Conservation (phyloP, 2,329 filamentous ascomycete genomes). For the Mycosphaerelloides madeirae region DNA sequence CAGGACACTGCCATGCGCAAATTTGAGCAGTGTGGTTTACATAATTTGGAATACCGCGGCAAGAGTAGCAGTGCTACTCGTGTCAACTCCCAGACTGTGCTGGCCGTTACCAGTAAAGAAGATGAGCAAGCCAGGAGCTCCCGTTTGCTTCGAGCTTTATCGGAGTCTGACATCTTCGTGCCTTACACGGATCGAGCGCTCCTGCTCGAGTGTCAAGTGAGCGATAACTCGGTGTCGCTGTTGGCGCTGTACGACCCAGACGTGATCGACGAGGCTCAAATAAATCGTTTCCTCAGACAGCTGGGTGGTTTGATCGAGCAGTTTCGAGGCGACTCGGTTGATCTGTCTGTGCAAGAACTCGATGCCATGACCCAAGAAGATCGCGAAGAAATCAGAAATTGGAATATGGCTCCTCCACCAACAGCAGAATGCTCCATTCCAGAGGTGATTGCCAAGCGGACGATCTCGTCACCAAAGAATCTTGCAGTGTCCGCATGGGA, state of each 20-base stretch:
- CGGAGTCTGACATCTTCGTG: background rate
- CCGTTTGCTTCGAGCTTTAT: background rate
- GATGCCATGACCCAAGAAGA: slow-evolving; percentile 4
- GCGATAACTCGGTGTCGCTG: slow-evolving; percentile 1
- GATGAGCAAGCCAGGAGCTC: background rate
- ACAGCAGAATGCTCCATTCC: background rate
- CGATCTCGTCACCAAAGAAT: background rate
- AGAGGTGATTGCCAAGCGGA: slow-evolving; percentile 1
- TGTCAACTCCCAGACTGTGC: slow-evolving; percentile 2
- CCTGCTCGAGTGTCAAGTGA: slow-evolving; percentile 3
- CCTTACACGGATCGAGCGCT: slow-evolving; percentile 4
- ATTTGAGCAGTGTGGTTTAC: background rate
- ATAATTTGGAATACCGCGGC: background rate
- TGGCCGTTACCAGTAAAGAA: slow-evolving; percentile 1
- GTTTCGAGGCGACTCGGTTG: background rate
- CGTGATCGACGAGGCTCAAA: slow-evolving; percentile 2
- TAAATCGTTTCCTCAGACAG: slow-evolving; percentile 4
- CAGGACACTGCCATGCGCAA: background rate
- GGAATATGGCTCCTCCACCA: slow-evolving; percentile 1
- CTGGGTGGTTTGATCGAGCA: slow-evolving; percentile 4
- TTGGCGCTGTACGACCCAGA: slow-evolving; percentile 1
- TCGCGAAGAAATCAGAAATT: slow-evolving; percentile 3
- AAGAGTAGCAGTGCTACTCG: background rate
- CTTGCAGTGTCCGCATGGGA: slow-evolving; percentile 8
- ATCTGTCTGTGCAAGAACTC: slow-evolving; percentile 1